These are phyloP conservation scores for Backusella liffmaniae DNA, from an alignment of 192 early-diverging fungal species.

Conservation along the genomic window DNA sequence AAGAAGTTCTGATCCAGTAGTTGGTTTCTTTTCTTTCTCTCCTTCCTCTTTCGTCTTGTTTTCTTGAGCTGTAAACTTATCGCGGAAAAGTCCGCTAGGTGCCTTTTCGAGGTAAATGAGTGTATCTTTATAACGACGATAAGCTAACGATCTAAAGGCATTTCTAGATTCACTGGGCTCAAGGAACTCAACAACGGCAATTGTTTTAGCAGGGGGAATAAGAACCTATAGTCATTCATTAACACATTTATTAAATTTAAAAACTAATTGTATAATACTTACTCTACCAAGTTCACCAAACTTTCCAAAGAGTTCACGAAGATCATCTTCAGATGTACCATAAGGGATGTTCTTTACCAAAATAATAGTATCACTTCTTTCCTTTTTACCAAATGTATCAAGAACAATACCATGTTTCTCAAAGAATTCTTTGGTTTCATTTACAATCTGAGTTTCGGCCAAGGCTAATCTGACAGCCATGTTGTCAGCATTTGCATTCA, in stretches of 20 bases:
- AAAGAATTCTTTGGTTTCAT: constrained; percentile 92
- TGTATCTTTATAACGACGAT: constrained; percentile 87
- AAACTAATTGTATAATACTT: constrained; percentile 2
- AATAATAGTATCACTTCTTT: constrained; percentile 87
- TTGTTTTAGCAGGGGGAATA: constrained; percentile 88
- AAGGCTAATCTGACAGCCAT: constrained; percentile 92
- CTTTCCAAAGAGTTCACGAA: constrained; percentile 78
- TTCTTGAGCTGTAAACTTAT: constrained; percentile 48
- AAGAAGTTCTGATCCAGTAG: constrained; percentile 37
- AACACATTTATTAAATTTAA: neutral
- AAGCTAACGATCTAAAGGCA: constrained; percentile 88
- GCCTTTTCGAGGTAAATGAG: constrained; percentile 94
- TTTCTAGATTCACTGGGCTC: constrained; percentile 86
- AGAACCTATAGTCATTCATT: constrained; percentile 46
- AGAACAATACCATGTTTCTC: constrained; percentile 83
- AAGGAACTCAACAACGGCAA: constrained; percentile 93
- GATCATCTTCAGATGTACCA: constrained; percentile 78
- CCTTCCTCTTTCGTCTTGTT: constrained; percentile 34
- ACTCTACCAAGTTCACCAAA: constrained; percentile 90
- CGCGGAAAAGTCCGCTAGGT: constrained; percentile 77
- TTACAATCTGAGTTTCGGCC: constrained; percentile 96
- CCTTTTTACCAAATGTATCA: constrained; percentile 73
- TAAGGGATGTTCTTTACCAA: constrained; percentile 95
- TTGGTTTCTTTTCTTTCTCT: constrained; percentile 38
- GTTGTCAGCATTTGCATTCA: constrained; percentile 84